A percentile compares a stretch with the other conserved stretches of the same genome.
Conservation (phyloP, 2,329 filamentous ascomycete genomes). For the Podosphaera xanthii region DNA sequence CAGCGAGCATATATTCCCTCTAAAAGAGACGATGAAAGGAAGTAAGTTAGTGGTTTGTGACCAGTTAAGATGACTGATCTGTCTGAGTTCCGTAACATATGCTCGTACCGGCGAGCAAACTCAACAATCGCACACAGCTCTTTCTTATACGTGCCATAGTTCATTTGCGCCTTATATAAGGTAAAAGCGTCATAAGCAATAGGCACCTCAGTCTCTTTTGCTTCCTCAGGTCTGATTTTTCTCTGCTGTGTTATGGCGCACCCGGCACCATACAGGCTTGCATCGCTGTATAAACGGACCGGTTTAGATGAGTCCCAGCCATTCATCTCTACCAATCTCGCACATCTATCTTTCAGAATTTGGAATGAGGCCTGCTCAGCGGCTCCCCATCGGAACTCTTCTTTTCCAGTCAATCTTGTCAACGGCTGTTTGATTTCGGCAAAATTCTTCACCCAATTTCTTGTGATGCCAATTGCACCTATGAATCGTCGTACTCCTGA, state of each 20-base stretch:
- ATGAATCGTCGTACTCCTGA: not conserved
- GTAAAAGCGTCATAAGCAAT: too few species aligned
- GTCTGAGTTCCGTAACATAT: not conserved
- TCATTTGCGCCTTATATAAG: too few species aligned
- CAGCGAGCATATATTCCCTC: too few species aligned
- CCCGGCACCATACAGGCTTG: not conserved
- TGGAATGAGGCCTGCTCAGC: not conserved
- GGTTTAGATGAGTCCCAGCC: not conserved
- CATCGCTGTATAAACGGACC: not conserved
- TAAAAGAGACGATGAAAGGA: too few species aligned
- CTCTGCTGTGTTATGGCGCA: not conserved
- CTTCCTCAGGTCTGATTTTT: too few species aligned
- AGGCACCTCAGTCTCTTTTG: too few species aligned
- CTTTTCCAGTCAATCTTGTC: not conserved
- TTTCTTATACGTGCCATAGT: not conserved
- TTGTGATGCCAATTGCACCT: not conserved
- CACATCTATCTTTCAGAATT: not conserved
- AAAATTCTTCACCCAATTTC: not conserved
- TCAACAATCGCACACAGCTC: not conserved
- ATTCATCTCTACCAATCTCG: not conserved
- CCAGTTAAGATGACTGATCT: too few species aligned
- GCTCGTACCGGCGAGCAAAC: slow-evolving; percentile 4
- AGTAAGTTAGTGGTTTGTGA: not conserved
- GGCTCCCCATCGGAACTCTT: not conserved
- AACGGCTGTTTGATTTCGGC: not conserved